Evolutionary conservation across 345 rosid genomes (phyloP).

Genomic region (Capsella bursapastoris): DNA sequence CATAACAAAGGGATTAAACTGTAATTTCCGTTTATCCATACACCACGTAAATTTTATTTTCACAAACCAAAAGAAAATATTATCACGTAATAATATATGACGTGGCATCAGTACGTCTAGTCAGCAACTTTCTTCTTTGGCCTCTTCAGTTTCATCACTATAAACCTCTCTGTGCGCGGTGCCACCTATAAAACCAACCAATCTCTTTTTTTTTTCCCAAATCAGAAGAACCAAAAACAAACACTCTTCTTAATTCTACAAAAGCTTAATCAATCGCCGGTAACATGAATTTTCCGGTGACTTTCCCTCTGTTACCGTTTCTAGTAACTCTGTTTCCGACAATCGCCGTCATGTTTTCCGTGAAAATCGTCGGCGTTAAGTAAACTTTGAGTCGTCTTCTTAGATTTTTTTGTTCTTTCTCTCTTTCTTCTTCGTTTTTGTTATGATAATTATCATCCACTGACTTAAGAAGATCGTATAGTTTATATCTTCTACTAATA

Average conservation of each 20-base stretch:
- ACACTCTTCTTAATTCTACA: background rate
- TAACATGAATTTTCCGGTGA: conserved; percentile 54
- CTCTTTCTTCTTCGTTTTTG: background rate
- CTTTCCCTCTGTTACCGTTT: conserved; percentile 27
- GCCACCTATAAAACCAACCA: conserved; percentile 32
- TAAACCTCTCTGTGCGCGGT: background rate
- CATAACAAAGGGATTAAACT: conserved; percentile 12
- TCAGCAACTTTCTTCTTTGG: conserved; percentile 30
- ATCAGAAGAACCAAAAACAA: background rate
- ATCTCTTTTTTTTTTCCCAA: background rate
- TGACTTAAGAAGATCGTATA: conserved; percentile 18
- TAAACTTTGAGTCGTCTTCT: conserved; percentile 2
- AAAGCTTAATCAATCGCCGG: conserved; percentile 40
- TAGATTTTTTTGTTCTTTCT: background rate
- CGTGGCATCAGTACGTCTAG: conserved; percentile 39
- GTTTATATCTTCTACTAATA: background rate
- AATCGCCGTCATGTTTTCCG: conserved; percentile 69
- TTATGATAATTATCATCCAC: conserved; percentile 1
- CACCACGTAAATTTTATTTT: conserved; percentile 20
- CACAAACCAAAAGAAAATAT: background rate
- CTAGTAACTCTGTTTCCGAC: conserved; percentile 57
- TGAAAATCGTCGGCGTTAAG: conserved; percentile 48
- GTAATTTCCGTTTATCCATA: background rate
- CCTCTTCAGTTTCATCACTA: conserved; percentile 36
- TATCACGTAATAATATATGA: conserved; percentile 30